Conservation (phyloP, 192 early-diverging fungal species). For the Chytriomyces sp. region DNA sequence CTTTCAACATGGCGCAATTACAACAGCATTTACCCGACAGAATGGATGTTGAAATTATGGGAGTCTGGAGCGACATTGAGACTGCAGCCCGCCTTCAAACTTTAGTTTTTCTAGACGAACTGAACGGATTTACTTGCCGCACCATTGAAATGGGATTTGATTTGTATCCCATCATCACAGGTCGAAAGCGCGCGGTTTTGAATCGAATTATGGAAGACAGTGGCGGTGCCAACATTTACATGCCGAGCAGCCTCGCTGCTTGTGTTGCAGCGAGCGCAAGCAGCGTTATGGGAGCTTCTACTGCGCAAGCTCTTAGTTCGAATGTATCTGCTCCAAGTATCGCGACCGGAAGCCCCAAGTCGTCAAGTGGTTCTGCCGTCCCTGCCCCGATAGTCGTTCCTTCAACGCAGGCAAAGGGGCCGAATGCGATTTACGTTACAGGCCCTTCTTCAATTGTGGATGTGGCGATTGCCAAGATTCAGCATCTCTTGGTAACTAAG, state of each 20-base stretch:
- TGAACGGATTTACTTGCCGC: conserved; percentile 47
- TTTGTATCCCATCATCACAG: conserved; percentile 72
- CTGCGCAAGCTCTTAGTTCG: background rate
- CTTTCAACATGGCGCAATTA: background rate
- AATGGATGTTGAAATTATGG: conserved; percentile 61
- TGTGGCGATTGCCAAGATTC: conserved; percentile 58
- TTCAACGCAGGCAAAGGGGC: conserved; percentile 41
- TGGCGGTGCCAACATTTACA: conserved; percentile 68
- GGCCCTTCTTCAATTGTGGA: conserved; percentile 47
- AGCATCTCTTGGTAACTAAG: conserved; percentile 29
- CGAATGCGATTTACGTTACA: conserved; percentile 68
- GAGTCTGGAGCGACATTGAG: conserved; percentile 50
- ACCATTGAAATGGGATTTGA: conserved; percentile 47
- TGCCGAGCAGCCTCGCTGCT: conserved; percentile 44
- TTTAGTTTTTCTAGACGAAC: conserved; percentile 43
- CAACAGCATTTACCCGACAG: conserved; percentile 22
- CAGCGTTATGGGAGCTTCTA: too few relatives aligned
- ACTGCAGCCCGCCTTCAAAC: conserved; percentile 42
- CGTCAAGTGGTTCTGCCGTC: background rate
- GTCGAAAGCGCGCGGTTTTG: conserved; percentile 61
- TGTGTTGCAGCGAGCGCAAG: background rate
- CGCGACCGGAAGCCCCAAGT: background rate
- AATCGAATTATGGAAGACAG: conserved; percentile 71
- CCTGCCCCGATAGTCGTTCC: too few relatives aligned
- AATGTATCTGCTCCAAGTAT: background rate